These are phyloP conservation scores for Botrytis galanthina DNA, from an alignment of 2,329 filamentous ascomycete genomes.

Conservation along the genomic window DNA sequence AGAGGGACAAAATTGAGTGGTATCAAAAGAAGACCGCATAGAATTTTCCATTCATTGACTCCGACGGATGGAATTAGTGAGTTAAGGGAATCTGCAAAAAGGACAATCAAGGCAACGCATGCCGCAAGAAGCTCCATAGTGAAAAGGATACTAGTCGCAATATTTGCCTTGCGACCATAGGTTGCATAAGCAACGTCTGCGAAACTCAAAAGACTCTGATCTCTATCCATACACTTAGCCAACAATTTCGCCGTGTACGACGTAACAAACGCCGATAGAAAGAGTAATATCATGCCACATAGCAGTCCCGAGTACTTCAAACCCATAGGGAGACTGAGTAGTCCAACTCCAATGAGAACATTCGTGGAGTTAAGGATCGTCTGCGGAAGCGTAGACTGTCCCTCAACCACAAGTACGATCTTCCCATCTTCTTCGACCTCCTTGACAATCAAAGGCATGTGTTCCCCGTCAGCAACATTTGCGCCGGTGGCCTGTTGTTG, in stretches of 20 bases:
- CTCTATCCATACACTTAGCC: constrained; percentile 83
- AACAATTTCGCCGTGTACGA: constrained; percentile 83
- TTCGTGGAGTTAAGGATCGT: constrained; percentile 88
- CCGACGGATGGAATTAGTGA: constrained; percentile 71
- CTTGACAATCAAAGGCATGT: constrained; percentile 79
- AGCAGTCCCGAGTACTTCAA: constrained; percentile 88
- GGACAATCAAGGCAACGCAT: constrained; percentile 82
- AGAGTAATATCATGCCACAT: constrained; percentile 71
- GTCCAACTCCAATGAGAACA: constrained; percentile 83
- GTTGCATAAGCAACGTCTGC: constrained; percentile 90
- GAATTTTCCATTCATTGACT: constrained; percentile 75
- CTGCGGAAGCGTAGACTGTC: constrained; percentile 92
- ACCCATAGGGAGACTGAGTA: constrained; percentile 85
- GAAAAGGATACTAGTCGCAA: constrained; percentile 83
- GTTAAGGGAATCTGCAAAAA: constrained; percentile 89
- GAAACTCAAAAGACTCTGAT: constrained; percentile 85
- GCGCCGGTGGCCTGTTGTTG: constrained; percentile 46
- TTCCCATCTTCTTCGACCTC: constrained; percentile 86
- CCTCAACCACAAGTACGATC: constrained; percentile 79
- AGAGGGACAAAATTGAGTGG: constrained; percentile 84
- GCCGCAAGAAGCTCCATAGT: constrained; percentile 83
- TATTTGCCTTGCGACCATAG: constrained; percentile 77
- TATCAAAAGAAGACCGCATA: constrained; percentile 75
- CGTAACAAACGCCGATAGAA: constrained; percentile 72
- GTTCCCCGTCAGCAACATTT: constrained; percentile 54